Evolutionary conservation across 441 rosid genomes (phyloP), one percentile per base, ranked within the genome.

Genomic region (Gossypium trilobum): DNA sequence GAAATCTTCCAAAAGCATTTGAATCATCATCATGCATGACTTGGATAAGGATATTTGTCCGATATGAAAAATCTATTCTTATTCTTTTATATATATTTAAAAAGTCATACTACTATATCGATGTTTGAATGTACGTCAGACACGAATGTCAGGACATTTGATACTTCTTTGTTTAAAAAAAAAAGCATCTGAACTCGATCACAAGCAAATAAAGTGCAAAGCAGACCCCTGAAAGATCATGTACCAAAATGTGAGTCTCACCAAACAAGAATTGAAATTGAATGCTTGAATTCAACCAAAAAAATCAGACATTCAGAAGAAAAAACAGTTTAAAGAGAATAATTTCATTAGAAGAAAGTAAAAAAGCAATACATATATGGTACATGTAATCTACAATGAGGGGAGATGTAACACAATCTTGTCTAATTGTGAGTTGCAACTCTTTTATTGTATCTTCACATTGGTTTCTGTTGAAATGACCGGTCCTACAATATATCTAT

Each of bases 401-500:
- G 50, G 25, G 55, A 16, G 48, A 27, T 8, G 56, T 2, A 62
- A 27, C 59, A 63, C 44, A 23, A 50, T 23, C 31, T 39, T 13
- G 22, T 25, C 58, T 20, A 64, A 20, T 65, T 51, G 16, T 51
- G 59, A 68, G 59, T 14, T 50, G 29, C 13, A 23, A 29, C 33
- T 54, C 33, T 13, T 29, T 68, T 68, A 68, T 52, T 68, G 60
- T 29, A 19, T 54, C n/a, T 54, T 6, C 14, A 5, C 54, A 54
- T 69, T 2, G 29, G 14, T 69, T 22, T 73, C 76, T 44, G 9
- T 67, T 74, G 16, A 42, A 66, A 44, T 60, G 60, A 55, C 23
- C 48, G 50, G 69, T 62, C 73, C 65, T 59, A 27, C 13, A 29
- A 16, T 59, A 25, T 72, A 73, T 74, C 63, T 36, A 52, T 79